Evolutionary conservation across 2,329 filamentous ascomycete genomes (phyloP), one percentile per base, ranked within the genome.

Genomic region (Dryadomyces quercus-mongolicae): DNA sequence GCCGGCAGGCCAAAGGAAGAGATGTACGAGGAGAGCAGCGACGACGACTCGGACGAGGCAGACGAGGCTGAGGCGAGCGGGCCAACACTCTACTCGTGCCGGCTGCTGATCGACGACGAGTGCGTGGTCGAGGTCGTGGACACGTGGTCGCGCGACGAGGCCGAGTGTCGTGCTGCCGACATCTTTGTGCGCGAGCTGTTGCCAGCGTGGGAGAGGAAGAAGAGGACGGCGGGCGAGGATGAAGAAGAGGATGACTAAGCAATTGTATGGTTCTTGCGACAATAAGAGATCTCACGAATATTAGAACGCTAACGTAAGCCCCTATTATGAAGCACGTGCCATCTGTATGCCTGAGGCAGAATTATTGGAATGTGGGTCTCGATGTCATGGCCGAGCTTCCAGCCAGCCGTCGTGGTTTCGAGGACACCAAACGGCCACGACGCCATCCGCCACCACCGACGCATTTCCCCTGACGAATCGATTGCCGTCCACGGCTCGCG

Each of bases 121-220:
- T 60, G 71, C 18, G 63, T 83, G 22, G 73, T 70, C 0, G 65
- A 70, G 21, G 71, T 78, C 1, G 60, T 60, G 0, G 74, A 70
- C 10, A 77, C 75, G 3, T 58, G 77, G 0, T 73, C 65, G 45
- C 70, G 62, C 43, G 71, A 78, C 48, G 80, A 85, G 63, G 74
- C 76, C 9, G 71, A 74, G 66, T 75, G 74, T 0, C 75, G 66
- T 63, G 82, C 79, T 15, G 82, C 82, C 0, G 71, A 44, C 4
- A 40, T 40, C 15, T 40, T 40, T 40, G 36, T 40, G 36, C 36
- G 36, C 4, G 36, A 40, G 36, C 4, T 40, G 36, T 12, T 40
- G 36, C 36, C 36, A 12, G 10, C 36, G 36, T 40, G 36, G 36
- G 4, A 31, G 25, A 40, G 15, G 36, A 5, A 4, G 10, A 4